phyloP scores from a whole-genome alignment of 2,329 filamentous ascomycete species.

The Colletotrichum musicola region DNA sequence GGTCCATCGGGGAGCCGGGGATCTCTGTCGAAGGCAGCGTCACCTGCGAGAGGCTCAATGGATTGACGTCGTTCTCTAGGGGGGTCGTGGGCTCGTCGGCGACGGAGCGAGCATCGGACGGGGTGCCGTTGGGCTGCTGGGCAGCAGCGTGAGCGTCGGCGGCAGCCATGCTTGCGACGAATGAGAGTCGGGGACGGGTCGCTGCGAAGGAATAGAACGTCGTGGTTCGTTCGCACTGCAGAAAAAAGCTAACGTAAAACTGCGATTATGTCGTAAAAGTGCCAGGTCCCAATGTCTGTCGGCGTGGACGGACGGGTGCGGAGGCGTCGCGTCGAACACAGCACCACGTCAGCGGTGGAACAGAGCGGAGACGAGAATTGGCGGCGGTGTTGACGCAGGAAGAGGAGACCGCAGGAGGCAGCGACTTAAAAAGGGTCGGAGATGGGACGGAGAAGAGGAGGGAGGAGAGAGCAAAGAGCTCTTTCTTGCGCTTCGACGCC shows the following conservation, averaged over 20 bases:
- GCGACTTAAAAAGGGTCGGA: background rate
- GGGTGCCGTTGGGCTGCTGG: slow-evolving; percentile 48
- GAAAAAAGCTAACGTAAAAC: background rate
- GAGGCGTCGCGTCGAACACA: slow-evolving; percentile 28
- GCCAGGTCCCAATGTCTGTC: background rate
- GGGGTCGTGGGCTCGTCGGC: slow-evolving; percentile 51
- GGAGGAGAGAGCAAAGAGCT: slow-evolving; percentile 26
- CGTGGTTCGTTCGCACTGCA: background rate
- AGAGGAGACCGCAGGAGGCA: background rate
- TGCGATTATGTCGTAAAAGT: background rate
- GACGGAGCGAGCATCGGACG: slow-evolving; percentile 40
- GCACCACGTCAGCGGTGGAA: slow-evolving; percentile 36
- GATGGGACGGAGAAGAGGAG: background rate
- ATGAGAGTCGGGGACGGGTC: background rate
- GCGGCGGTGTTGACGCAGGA: slow-evolving; percentile 9
- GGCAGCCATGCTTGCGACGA: slow-evolving; percentile 49
- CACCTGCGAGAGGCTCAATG: slow-evolving; percentile 59
- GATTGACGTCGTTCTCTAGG: slow-evolving; percentile 44
- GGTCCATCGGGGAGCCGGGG: slow-evolving; percentile 65
- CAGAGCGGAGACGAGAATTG: slow-evolving; percentile 13
- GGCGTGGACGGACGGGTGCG: slow-evolving; percentile 8
- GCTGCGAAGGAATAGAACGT: background rate
- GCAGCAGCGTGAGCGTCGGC: slow-evolving; percentile 49
- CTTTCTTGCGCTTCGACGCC: slow-evolving; percentile 21
- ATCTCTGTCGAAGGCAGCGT: slow-evolving; percentile 71